Evolutionary conservation across 139 green algal genomes (phyloP).

Genomic region (Nannochloris sp.): DNA sequence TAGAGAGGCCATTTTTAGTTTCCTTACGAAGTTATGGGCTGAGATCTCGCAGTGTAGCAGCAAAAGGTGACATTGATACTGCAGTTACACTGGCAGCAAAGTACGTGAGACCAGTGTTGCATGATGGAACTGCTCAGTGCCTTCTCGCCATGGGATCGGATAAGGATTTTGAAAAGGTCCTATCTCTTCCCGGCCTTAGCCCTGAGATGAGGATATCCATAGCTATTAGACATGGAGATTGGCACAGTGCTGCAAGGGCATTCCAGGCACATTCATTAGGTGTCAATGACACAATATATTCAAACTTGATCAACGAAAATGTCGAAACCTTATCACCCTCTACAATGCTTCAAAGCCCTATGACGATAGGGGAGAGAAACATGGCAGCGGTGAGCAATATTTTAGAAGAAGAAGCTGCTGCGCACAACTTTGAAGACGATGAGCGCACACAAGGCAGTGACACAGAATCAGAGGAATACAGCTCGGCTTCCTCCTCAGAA

Average conservation of each 20-base stretch:
- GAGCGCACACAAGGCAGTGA: conserved; percentile 36
- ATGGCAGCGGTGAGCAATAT: conserved; percentile 8
- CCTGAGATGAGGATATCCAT: conserved; percentile 31
- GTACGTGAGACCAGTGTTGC: conserved; percentile 25
- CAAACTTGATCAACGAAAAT: neutral
- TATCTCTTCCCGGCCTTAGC: conserved; percentile 31
- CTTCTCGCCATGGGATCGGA: conserved; percentile 32
- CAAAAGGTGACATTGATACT: conserved; percentile 24
- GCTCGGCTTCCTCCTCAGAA: neutral
- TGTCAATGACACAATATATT: conserved; percentile 15
- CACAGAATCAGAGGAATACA: conserved; percentile 6
- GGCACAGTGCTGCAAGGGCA: conserved; percentile 22
- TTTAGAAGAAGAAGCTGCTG: conserved; percentile 1
- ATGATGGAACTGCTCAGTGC: conserved; percentile 39
- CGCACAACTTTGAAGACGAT: conserved; percentile 4
- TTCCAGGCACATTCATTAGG: conserved; percentile 31
- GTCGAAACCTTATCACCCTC: neutral
- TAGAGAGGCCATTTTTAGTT: conserved; percentile 39
- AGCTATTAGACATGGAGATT: conserved; percentile 17
- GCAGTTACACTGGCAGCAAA: conserved; percentile 30
- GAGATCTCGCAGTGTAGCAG: conserved; percentile 31
- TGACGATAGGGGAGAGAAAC: neutral
- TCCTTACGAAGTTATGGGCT: conserved; percentile 38
- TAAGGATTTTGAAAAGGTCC: conserved; percentile 23
- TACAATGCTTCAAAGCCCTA: neutral